phyloP scores from a whole-genome alignment of 306 rosid species.

The Trichosanthes cucumerina region DNA sequence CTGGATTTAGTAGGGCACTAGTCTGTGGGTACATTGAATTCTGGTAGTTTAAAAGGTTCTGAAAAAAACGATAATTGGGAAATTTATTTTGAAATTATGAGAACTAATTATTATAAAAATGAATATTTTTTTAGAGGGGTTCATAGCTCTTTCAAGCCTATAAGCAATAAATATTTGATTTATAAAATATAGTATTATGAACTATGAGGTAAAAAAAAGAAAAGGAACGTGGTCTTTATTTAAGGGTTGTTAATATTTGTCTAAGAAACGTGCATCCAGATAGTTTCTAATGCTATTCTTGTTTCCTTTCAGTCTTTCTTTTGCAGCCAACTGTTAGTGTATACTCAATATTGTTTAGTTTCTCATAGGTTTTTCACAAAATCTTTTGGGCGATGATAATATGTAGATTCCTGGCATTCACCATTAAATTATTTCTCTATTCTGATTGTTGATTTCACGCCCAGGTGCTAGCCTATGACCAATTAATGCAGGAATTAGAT shows the following conservation, averaged over 20 bases:
- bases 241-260: background rate
- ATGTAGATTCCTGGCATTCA: background rate
- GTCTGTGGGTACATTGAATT: background rate
- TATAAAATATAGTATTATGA: background rate
- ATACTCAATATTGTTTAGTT: background rate
- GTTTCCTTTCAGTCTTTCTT: background rate
- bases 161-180: background rate
- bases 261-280: background rate
- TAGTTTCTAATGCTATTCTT: background rate
- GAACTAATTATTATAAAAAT: background rate
- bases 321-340: background rate
- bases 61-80: background rate
- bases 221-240: background rate
- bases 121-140: background rate
- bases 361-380: background rate
- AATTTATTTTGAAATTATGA: background rate
- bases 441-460: constrained; percentile 6
- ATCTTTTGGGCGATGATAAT: background rate
- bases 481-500: constrained; percentile 86
- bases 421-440: background rate
- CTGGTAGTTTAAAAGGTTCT: background rate
- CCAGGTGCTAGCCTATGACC: constrained; percentile 80
- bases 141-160: background rate
- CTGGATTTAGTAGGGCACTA: background rate
- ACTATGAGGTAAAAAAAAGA: background rate